Evolutionary conservation across 768 basidiomycete genomes (phyloP).

Genomic region (Lactarius psammicola): DNA sequence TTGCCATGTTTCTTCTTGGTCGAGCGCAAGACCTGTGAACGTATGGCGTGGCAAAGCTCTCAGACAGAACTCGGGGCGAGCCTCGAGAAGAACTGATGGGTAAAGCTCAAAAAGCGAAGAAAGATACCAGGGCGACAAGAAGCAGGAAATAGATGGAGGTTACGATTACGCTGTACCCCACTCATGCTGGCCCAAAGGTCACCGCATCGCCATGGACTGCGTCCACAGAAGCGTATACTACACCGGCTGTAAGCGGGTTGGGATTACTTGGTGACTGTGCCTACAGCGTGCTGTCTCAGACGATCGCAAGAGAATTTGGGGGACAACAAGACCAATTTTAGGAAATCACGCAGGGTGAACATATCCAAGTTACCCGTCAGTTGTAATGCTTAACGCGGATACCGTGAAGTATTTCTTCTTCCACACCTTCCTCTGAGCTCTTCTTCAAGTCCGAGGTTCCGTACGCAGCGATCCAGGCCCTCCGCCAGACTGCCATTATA

Average conservation of each 20-base stretch:
- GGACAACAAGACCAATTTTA: neutral
- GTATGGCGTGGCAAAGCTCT: neutral
- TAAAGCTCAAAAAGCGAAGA: too few species aligned
- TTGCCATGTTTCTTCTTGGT: neutral
- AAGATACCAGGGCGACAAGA: too few species aligned
- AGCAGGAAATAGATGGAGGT: too few species aligned
- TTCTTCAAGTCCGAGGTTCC: slow-evolving; percentile 33
- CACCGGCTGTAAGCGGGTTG: neutral
- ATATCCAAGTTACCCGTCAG: slow-evolving; percentile 15
- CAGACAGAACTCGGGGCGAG: neutral
- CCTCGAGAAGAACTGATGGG: too few species aligned
- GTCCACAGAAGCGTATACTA: neutral
- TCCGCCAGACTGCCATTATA: too few species aligned
- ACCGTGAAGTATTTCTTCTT: slow-evolving; percentile 35
- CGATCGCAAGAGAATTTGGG: neutral
- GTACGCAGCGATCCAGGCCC: too few species aligned
- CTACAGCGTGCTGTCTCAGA: neutral
- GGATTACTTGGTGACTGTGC: neutral
- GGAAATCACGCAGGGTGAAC: neutral
- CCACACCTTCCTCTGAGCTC: slow-evolving; percentile 32
- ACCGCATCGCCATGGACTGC: too few species aligned
- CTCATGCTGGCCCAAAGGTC: too few species aligned
- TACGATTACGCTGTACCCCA: too few species aligned
- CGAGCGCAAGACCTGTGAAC: neutral
- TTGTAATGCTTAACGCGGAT: slow-evolving; percentile 35